Evolutionary conservation across 1,284 basidiomycete genomes (phyloP).

Genomic region (Afroboletus lepidellus): DNA sequence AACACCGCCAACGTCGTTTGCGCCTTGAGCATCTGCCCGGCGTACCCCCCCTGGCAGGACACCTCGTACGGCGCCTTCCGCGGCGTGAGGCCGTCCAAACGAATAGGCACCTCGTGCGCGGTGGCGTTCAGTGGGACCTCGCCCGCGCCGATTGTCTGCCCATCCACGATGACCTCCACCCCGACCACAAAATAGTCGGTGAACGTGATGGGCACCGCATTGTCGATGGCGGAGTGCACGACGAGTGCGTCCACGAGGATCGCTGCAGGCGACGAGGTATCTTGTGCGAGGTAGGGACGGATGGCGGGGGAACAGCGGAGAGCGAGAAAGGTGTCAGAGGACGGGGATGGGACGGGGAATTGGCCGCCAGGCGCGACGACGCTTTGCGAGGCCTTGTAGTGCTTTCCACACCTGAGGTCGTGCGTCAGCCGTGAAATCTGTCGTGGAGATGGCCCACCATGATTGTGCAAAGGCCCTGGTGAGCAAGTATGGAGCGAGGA

Average conservation of each 20-base stretch:
- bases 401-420: conserved; percentile 29
- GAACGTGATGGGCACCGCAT: conserved; percentile 24
- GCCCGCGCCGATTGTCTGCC: conserved; percentile 21
- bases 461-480: conserved; percentile 27
- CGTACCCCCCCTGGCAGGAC: conserved; percentile 29
- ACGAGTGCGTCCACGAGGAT: conserved; percentile 29
- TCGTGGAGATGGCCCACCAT: conserved; percentile 28
- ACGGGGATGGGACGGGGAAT: conserved; percentile 20
- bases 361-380: conserved; percentile 25
- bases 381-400: conserved; percentile 25
- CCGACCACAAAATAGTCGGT: conserved; percentile 23
- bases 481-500: conserved; percentile 20
- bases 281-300: conserved; percentile 31
- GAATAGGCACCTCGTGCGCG: conserved; percentile 26
- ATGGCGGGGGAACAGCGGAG: conserved; percentile 32
- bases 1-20: too few species aligned
- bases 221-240: conserved; percentile 24
- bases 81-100: conserved; percentile 21
- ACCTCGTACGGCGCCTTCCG: conserved; percentile 28
- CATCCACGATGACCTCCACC: conserved; percentile 25
- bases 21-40: too few species aligned
- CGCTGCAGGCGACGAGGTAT: conserved; percentile 22
- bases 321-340: conserved; percentile 26
- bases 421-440: background rate
- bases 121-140: conserved; percentile 31